Base-by-base conservation (phyloP, 345 rosid species). In the Angophora floribunda region DNA sequence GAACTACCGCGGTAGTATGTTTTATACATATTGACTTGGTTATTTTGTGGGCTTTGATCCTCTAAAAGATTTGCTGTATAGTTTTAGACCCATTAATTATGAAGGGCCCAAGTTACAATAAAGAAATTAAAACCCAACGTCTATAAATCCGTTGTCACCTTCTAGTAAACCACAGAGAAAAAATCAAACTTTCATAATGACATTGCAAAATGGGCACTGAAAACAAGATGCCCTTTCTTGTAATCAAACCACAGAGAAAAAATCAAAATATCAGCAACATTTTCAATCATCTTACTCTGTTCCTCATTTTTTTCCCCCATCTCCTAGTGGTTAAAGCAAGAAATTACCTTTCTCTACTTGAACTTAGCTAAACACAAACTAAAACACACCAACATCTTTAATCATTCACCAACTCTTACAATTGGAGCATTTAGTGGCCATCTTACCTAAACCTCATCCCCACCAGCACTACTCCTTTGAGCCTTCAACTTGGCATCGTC, bases 401-500 rank as follows among this genome's bases (percentile, higher is more conserved):
- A 75, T 75, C 84, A 75, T 75, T 36, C 84, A 19, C 84, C 15
- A 41, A 11, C 47, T 41, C 49, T 41, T 17, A 45, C 80, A 70
- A 32, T 70, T 41, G 8, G 49, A 75, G 26, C 47, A 75, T 75
- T 75, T 41, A 41, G 84, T 75, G 84, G 84, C 28, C 7, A 75
- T 19, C 26, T 41, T 41, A 5, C 13, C 14, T 41, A 19, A n/a
- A 75, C 45, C 84, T 41, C 84, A 10, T 75, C 49, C 28, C 28
- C 49, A 75, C 84, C 86, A 85, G 28, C 41, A 26, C 55, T 80
- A 15, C 45, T 59, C 11, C 85, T 85, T 19, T 67, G 82, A 65
- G 7, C 36, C 79, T 87, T 87, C 44, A 63, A 28, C 44, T 89
- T 59, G 7, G 14, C 30, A 30, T 89, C 88, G 45, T 92, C 94